phyloP scores from a whole-genome alignment of 495 filamentous ascomycete genomes.

The Xylaria flabelliformis region DNA sequence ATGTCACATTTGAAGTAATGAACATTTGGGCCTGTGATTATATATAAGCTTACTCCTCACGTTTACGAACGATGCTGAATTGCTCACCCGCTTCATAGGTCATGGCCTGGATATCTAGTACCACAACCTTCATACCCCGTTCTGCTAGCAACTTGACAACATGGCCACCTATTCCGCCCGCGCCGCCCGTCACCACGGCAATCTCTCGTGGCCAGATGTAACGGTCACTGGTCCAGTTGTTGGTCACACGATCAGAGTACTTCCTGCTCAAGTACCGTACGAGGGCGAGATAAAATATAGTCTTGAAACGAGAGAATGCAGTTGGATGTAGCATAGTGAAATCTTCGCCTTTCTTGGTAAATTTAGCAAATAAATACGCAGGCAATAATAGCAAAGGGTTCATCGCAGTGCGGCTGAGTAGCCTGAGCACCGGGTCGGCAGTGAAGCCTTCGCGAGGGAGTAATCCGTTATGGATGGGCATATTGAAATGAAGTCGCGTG shows the following conservation, averaged over 20 bases:
- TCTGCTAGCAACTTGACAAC: conserved; percentile 67
- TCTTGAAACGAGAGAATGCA: conserved; percentile 53
- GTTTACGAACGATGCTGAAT: not conserved
- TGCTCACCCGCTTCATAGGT: conserved; percentile 59
- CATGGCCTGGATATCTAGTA: conserved; percentile 71
- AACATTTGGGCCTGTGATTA: conserved; percentile 53
- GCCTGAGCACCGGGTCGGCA: conserved; percentile 60
- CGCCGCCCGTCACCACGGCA: conserved; percentile 74
- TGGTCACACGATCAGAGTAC: conserved; percentile 60
- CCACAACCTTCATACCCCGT: conserved; percentile 64
- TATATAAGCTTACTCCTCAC: not conserved
- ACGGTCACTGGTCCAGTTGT: conserved; percentile 65
- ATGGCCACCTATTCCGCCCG: conserved; percentile 69
- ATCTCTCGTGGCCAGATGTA: conserved; percentile 76
- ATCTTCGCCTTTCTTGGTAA: conserved; percentile 62
- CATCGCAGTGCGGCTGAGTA: conserved; percentile 63
- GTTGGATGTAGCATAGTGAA: conserved; percentile 57
- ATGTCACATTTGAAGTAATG: conserved; percentile 71
- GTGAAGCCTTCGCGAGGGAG: conserved; percentile 66
- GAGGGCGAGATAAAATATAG: conserved; percentile 57
- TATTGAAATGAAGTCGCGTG: conserved; percentile 26
- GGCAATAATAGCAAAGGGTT: conserved; percentile 67
- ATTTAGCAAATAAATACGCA: conserved; percentile 63
- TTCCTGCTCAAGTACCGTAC: conserved; percentile 54
- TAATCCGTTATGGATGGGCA: conserved; percentile 57